phyloP scores from a whole-genome alignment of 2,329 filamentous ascomycete genomes.

The Ceratocystis diversiconidia region DNA sequence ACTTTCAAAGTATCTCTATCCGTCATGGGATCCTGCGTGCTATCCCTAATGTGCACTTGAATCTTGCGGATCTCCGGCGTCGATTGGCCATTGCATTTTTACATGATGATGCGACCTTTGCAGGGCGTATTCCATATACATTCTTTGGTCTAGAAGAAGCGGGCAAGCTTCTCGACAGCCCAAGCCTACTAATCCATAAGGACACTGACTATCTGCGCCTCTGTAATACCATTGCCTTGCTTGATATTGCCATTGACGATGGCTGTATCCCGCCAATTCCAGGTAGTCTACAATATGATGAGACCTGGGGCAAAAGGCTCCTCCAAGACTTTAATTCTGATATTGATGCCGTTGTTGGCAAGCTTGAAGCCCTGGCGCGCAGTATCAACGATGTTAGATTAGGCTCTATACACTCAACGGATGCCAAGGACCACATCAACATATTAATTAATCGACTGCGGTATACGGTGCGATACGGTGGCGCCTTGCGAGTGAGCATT shows the following conservation, averaged over 20 bases:
- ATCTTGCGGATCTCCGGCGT: conserved; percentile 46
- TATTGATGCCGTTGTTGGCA: conserved; percentile 51
- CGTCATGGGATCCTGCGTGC: conserved; percentile 43
- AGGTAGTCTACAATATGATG: conserved; percentile 20
- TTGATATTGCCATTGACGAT: conserved; percentile 63
- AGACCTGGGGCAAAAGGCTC: conserved; percentile 19
- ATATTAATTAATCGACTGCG: conserved; percentile 59
- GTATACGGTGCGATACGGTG: conserved; percentile 54
- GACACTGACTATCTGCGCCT: conserved; percentile 56
- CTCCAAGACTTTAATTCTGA: conserved; percentile 48
- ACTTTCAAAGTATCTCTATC: conserved; percentile 36
- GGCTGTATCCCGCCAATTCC: conserved; percentile 24
- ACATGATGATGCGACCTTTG: conserved; percentile 36
- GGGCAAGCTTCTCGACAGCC: conserved; percentile 25
- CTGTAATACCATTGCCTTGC: conserved; percentile 47
- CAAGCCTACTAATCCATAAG: conserved; percentile 37
- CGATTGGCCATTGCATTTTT: conserved; percentile 52
- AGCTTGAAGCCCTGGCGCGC: conserved; percentile 42
- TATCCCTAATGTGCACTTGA: conserved; percentile 39
- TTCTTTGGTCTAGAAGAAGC: conserved; percentile 23
- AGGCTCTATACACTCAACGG: conserved; percentile 54
- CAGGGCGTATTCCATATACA: conserved; percentile 29
- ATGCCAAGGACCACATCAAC: conserved; percentile 65
- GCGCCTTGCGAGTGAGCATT: conserved; percentile 38
- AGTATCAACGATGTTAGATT: conserved; percentile 63